phyloP scores from a whole-genome alignment of 352 stramenopile genomes.

The Phytophthora tentaculata region DNA sequence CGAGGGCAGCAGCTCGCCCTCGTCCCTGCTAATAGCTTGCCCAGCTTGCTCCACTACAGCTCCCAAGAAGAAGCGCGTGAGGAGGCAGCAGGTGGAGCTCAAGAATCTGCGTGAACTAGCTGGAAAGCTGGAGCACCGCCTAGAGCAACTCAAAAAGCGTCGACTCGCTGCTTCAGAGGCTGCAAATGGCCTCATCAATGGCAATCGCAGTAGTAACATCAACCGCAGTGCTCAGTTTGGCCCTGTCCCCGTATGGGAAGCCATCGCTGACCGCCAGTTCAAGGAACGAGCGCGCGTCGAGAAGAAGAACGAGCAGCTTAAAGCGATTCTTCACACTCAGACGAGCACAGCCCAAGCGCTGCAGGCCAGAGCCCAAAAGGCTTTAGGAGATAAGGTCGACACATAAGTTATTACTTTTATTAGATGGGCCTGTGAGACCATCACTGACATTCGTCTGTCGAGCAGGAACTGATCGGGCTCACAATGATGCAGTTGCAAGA shows the following conservation, averaged over 20 bases:
- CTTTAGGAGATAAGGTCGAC: slow-evolving; percentile 19
- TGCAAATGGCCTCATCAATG: neutral
- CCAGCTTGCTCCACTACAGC: neutral
- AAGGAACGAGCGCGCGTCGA: slow-evolving; percentile 31
- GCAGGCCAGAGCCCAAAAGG: slow-evolving; percentile 15
- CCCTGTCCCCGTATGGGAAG: slow-evolving; percentile 25
- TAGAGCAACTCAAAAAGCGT: slow-evolving; percentile 38
- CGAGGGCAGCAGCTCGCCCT: slow-evolving; percentile 20
- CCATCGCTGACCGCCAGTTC: slow-evolving; percentile 37
- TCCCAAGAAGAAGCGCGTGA: slow-evolving; percentile 41
- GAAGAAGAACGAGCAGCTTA: slow-evolving; percentile 44
- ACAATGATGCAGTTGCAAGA: slow-evolving; percentile 22
- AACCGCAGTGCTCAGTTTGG: neutral
- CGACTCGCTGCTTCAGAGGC: neutral
- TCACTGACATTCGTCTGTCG: slow-evolving; percentile 1
- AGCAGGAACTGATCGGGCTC: slow-evolving; percentile 27
- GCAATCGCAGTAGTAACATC: neutral
- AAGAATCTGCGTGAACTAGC: slow-evolving; percentile 41
- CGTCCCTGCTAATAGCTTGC: neutral
- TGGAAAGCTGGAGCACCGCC: slow-evolving; percentile 33
- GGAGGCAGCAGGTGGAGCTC: slow-evolving; percentile 44
- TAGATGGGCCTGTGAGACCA: neutral
- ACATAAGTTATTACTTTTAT: neutral
- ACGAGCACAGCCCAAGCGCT: slow-evolving; percentile 8
- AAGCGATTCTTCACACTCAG: slow-evolving; percentile 27